A percentile compares a stretch with the other conserved stretches of the same genome.
Conservation (phyloP, 352 stramenopile species). For the Pythium phragmitis region DNA sequence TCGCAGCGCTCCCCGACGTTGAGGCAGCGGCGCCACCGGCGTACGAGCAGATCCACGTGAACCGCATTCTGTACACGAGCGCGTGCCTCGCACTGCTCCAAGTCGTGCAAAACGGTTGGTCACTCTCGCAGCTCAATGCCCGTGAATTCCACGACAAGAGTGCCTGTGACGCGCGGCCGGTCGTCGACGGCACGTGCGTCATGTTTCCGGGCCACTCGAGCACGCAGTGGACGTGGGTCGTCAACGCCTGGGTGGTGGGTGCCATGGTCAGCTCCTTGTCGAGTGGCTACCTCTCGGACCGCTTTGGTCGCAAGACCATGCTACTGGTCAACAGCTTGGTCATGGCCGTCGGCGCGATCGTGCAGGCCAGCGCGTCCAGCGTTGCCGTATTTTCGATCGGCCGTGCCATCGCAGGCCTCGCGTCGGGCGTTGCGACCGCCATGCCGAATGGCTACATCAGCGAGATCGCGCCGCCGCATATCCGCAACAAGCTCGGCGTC, state of each 20-base stretch:
- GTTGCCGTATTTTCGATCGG: slow-evolving; percentile 40
- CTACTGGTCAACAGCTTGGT: slow-evolving; percentile 28
- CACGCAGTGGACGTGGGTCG: slow-evolving; percentile 49
- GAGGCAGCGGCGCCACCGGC: not conserved
- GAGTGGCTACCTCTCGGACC: slow-evolving; percentile 36
- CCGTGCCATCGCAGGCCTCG: slow-evolving; percentile 47
- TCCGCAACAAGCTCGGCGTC: slow-evolving; percentile 36
- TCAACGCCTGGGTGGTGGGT: slow-evolving; percentile 57
- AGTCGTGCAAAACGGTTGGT: slow-evolving; percentile 56
- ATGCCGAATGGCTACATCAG: slow-evolving; percentile 30
- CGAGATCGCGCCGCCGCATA: slow-evolving; percentile 31
- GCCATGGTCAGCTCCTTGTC: slow-evolving; percentile 47
- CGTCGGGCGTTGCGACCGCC: slow-evolving; percentile 38
- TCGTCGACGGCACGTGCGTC: slow-evolving; percentile 33
- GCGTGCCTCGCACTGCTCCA: slow-evolving; percentile 46
- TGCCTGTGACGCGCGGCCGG: slow-evolving; percentile 38
- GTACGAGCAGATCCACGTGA: slow-evolving; percentile 14
- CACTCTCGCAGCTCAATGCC: slow-evolving; percentile 64
- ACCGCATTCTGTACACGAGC: slow-evolving; percentile 27
- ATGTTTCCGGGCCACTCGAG: slow-evolving; percentile 51
- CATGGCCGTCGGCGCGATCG: slow-evolving; percentile 39
- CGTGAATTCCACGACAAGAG: slow-evolving; percentile 50
- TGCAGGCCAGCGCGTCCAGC: slow-evolving; percentile 36
- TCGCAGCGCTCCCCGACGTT: not conserved
- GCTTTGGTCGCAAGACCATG: slow-evolving; percentile 44